Evolutionary conservation across 345 rosid species (phyloP).

Genomic region (Microcos paniculata): DNA sequence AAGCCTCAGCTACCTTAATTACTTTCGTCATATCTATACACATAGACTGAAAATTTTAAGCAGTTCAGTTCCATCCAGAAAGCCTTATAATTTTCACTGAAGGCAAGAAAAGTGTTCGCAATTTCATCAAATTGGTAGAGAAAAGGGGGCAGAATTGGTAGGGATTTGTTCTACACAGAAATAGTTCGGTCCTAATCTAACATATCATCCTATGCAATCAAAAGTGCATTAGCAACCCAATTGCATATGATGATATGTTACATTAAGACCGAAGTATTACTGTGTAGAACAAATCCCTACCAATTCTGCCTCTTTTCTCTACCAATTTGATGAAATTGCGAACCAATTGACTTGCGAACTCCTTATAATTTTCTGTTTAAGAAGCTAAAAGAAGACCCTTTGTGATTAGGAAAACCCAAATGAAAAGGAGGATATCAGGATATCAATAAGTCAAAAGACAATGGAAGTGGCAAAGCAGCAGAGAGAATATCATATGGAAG

Average conservation of each 20-base stretch:
- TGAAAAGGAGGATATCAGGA: background rate
- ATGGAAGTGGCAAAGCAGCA: too few species aligned
- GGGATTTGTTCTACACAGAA: background rate
- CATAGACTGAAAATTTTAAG: constrained; percentile 39
- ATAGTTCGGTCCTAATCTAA: too few species aligned
- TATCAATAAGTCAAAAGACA: too few species aligned
- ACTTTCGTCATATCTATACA: too few species aligned
- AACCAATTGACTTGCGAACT: constrained; percentile 73
- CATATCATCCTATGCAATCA: background rate
- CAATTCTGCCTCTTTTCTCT: constrained; percentile 18
- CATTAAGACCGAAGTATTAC: background rate
- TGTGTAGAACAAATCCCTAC: background rate
- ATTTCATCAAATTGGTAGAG: constrained; percentile 62
- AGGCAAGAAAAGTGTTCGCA: constrained; percentile 69
- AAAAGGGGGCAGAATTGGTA: too few species aligned
- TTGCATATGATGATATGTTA: background rate
- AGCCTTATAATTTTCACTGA: constrained; percentile 65
- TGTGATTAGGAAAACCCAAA: background rate
- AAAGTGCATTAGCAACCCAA: background rate
- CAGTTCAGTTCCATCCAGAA: constrained; percentile 93
- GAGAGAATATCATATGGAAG: background rate
- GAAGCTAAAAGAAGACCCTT: background rate
- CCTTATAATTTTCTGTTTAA: constrained; percentile 45
- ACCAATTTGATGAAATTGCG: constrained; percentile 63
- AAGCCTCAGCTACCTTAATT: too few species aligned